Percentiles rank a stretch among this genome's conserved stretches.
phyloP scores from a whole-genome alignment of 83 land plant species.

The Picea abies region DNA sequence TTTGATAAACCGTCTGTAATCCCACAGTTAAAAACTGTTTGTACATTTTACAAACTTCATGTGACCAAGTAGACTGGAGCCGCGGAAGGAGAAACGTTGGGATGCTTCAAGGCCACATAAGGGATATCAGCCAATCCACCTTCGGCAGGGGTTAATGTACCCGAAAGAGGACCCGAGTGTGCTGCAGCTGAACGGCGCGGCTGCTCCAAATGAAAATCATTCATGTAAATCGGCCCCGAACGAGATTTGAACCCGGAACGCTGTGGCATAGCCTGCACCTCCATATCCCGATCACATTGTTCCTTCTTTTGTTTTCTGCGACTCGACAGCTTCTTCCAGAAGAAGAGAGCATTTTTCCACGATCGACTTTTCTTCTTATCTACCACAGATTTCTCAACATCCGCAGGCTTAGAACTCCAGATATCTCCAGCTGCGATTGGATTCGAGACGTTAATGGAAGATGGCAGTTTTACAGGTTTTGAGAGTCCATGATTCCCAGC shows the following conservation, averaged over 20 bases:
- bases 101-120: not conserved
- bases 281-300: not conserved
- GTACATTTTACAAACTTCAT: not conserved
- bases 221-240: slow-evolving; percentile 9
- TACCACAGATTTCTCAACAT: not conserved
- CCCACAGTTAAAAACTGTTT: too few relatives aligned
- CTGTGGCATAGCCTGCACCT: too few relatives aligned
- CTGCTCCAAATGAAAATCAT: not conserved
- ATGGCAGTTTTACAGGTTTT: not conserved
- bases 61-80: not conserved
- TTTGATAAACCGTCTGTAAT: too few relatives aligned
- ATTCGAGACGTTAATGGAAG: not conserved
- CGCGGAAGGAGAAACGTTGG: not conserved
- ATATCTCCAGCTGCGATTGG: not conserved
- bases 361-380: slow-evolving; percentile 1
- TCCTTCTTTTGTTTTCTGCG: not conserved
- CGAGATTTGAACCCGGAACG: not conserved
- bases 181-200: not conserved
- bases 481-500: not conserved
- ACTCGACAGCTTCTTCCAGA: not conserved
- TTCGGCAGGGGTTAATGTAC: not conserved
- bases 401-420: not conserved
- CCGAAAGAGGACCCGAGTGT: not conserved
- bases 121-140: not conserved
- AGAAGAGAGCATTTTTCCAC: not conserved